Base-by-base conservation (phyloP, 2,329 filamentous ascomycete genomes). In the Epichloe sp. region DNA sequence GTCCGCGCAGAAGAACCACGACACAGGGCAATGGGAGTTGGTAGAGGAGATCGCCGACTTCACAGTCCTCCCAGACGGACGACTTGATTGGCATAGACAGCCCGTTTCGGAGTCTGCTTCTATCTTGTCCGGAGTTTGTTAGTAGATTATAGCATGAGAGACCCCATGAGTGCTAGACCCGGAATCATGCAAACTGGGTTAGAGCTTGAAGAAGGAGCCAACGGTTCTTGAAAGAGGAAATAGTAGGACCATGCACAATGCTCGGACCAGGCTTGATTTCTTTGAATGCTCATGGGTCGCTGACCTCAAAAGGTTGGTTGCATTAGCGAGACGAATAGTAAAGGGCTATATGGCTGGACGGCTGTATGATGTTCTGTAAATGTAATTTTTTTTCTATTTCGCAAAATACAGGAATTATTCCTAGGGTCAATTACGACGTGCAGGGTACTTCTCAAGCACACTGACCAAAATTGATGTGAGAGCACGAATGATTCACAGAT, bases 21-120 rank as follows among this genome's bases (percentile, higher is more conserved):
- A 23, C 3, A 65, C 62, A 1, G 67, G 63, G 0, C 45, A 54
- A 5, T 71, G 69, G 69, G 63, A 62, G 34, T 56, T 70, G 21
- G 55, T 71, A 0, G 69, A 71, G 51, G 69, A 71, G 53, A 59
- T 57, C 8, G 66, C 68, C 0, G 58, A 62, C 5, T 65, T 65
- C 44, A 51, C 50, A 10, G 62, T 68, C 4, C 54, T 54, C 0
- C 45, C 56, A 1, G 59, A 69, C 34, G 67, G 66, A 12, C 58
- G 53, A 2, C 49, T 71, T 11, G 52, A 58, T 4, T 71, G 68
- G 68, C 56, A 59, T 21, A 55, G 62, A 36, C 66, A 67, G 38
- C 65, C 68, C 1, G 59, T 70, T 11, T 68, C 68, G 2, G 61
- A 64, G 6, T 61, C 63, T 31, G 59, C 58, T 19, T 65, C 62